A percentile compares a stretch with the other conserved stretches of the same genome.
phyloP scores from a whole-genome alignment of 805 yeast genomes.

The Myxozyma vanderwaltii region DNA sequence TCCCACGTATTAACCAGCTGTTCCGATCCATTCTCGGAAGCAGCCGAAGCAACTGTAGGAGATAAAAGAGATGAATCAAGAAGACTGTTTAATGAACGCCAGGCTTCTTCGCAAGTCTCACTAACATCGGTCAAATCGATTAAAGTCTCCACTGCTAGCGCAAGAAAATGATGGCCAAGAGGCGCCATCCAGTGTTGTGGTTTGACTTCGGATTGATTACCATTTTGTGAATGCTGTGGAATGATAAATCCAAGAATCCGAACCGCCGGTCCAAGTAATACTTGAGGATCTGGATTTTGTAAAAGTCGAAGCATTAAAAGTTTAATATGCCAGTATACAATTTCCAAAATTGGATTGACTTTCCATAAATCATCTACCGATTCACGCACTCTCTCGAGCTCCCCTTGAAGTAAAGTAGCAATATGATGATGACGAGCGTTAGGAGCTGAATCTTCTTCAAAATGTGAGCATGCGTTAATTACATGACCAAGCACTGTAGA shows the following conservation, averaged over 20 bases:
- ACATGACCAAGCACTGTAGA: slow-evolving; percentile 36
- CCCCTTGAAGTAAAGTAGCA: slow-evolving; percentile 29
- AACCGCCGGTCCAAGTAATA: slow-evolving; percentile 32
- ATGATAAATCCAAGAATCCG: slow-evolving; percentile 22
- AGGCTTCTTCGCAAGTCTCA: slow-evolving; percentile 33
- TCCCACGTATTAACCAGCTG: slow-evolving; percentile 9
- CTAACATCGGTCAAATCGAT: slow-evolving; percentile 29
- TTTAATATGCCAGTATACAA: slow-evolving; percentile 34
- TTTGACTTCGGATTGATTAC: background rate
- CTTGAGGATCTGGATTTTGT: slow-evolving; percentile 28
- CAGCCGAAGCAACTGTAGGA: background rate
- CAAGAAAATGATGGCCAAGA: slow-evolving; percentile 33
- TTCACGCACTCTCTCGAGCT: slow-evolving; percentile 36
- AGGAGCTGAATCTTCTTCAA: slow-evolving; percentile 12
- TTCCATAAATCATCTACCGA: slow-evolving; percentile 36
- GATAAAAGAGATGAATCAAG: slow-evolving; percentile 1
- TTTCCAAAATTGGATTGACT: slow-evolving; percentile 22
- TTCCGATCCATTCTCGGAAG: background rate
- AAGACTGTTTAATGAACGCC: slow-evolving; percentile 18
- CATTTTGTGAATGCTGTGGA: slow-evolving; percentile 2
- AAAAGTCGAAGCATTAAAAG: slow-evolving; percentile 28
- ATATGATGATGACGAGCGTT: slow-evolving; percentile 12
- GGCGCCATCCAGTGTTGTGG: background rate
- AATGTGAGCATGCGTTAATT: slow-evolving; percentile 19
- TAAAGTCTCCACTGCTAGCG: slow-evolving; percentile 32